Evolutionary conservation across 805 yeast species (phyloP), one percentile per base, ranked within the genome.

Genomic region (Yamadazyma endophytica): DNA sequence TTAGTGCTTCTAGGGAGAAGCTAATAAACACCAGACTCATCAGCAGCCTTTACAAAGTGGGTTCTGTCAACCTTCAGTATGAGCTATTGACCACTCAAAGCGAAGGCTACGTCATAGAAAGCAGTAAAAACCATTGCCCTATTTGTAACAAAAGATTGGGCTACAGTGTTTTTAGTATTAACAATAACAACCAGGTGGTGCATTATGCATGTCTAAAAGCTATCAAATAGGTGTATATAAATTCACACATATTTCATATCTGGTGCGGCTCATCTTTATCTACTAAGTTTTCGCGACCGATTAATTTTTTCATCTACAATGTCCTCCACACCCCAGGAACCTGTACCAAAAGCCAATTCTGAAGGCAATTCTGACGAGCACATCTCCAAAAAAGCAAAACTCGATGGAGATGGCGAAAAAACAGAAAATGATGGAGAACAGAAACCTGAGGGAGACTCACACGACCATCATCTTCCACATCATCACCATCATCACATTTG

Each of bases 81-180:
- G 56, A 51, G 28, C 55, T 70, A n/a, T 60, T 67, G 39, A 50
- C 50, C 15, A 46, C 52, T 24, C 66, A 58, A 52, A 43, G 64
- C 50, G 40, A 55, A 34, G 45, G 60, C 46, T 52, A 58, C 57
- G 2, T 50, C 41, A 28, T 71, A 9, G 68, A 71, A 9, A 61
- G 66, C 13, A 55, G 54, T 11, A 52, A 48, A 21, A 60, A 68
- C 21, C 52, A 51, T n/a, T 86, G 95, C 49, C 46, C 55, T 2
- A 64, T 76, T 12, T 86, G 95, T 54, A 56, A 62, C 14, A 78
- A 77, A 43, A 52, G 61, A 9, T 56, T 82, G 20, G 80, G 79
- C 3, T 65, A 64, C 39, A 67, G 75, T 28, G 75, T 81, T 1
- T 55, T 78, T 19, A 63, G 75, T 26, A 69, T 70, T 15, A 61